These are phyloP conservation scores for Geosmithia putterillii DNA, from an alignment of 2,329 filamentous ascomycete genomes.

Conservation along the genomic window DNA sequence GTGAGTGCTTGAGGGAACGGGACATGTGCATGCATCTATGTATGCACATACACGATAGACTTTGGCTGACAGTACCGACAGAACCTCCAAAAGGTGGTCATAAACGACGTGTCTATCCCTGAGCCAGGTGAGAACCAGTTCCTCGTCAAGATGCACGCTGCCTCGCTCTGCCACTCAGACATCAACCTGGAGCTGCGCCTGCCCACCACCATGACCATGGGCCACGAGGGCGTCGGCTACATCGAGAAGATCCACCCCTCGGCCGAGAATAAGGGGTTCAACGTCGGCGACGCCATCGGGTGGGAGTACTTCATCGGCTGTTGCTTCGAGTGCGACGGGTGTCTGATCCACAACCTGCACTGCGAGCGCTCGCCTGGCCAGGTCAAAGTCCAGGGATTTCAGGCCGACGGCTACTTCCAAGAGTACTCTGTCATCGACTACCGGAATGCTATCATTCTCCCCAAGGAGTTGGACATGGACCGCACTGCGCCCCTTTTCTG, in stretches of 20 bases:
- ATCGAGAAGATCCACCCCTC: conserved; percentile 23
- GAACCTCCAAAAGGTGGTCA: conserved; percentile 12
- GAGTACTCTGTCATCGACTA: conserved; percentile 33
- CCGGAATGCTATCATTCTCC: conserved; percentile 22
- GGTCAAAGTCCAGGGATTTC: conserved; percentile 28
- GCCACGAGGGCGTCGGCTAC: conserved; percentile 32
- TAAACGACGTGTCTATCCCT: conserved; percentile 31
- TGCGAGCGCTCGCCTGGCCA: too few species aligned
- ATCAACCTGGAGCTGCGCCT: conserved; percentile 12
- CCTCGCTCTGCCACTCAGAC: conserved; percentile 21
- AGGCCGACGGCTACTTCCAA: conserved; percentile 29
- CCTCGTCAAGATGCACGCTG: conserved; percentile 20
- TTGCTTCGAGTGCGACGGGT: conserved; percentile 33
- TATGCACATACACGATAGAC: too few species aligned
- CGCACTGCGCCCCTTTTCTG: conserved; percentile 31
- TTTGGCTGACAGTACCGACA: neutral
- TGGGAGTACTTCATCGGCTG: conserved; percentile 30
- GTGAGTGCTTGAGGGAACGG: conserved; percentile 3
- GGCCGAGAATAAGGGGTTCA: conserved; percentile 23
- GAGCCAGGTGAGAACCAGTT: conserved; percentile 25
- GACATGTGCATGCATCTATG: too few species aligned
- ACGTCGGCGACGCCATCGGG: conserved; percentile 28
- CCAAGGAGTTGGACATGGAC: conserved; percentile 19
- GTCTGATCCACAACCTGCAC: conserved; percentile 27
- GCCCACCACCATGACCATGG: conserved; percentile 14